Conservation (phyloP, 305 asterid species). For the Fraxinus nigra region DNA sequence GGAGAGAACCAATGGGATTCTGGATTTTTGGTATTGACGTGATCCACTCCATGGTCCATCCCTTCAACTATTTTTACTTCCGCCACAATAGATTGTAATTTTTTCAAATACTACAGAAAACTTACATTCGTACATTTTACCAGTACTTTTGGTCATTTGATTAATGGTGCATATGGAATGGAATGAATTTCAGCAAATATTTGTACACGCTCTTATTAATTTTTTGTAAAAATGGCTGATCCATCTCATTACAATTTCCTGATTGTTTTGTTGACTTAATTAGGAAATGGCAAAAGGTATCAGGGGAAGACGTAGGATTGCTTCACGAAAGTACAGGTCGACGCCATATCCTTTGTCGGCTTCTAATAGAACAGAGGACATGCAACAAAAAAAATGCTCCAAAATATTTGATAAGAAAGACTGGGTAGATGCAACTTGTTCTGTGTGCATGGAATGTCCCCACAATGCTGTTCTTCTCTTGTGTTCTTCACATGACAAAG, state of each 20-base stretch:
- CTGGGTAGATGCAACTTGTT: constrained; percentile 92
- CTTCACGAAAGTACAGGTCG: constrained; percentile 74
- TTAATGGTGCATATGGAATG: background rate
- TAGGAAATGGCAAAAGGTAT: constrained; percentile 77
- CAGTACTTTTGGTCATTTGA: background rate
- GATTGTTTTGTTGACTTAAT: constrained; percentile 19
- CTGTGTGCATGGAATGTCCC: constrained; percentile 97
- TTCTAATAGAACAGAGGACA: constrained; percentile 25
- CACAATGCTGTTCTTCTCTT: constrained; percentile 96
- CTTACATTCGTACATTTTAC: background rate
- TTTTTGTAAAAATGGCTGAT: constrained; percentile 13
- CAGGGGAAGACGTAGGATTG: constrained; percentile 74
- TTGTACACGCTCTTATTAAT: background rate
- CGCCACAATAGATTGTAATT: background rate
- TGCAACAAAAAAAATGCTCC: constrained; percentile 43
- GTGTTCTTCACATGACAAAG: constrained; percentile 93
- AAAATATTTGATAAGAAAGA: constrained; percentile 54
- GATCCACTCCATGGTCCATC: background rate
- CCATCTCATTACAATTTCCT: background rate
- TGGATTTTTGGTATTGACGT: background rate
- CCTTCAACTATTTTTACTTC: background rate
- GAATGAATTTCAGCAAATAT: background rate
- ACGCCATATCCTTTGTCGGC: constrained; percentile 63
- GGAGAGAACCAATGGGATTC: too few species aligned
- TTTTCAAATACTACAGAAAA: background rate